Percentiles rank a stretch among this genome's conserved stretches.
phyloP scores from a whole-genome alignment of 495 filamentous ascomycete species.

The Endocarpon pusillum region DNA sequence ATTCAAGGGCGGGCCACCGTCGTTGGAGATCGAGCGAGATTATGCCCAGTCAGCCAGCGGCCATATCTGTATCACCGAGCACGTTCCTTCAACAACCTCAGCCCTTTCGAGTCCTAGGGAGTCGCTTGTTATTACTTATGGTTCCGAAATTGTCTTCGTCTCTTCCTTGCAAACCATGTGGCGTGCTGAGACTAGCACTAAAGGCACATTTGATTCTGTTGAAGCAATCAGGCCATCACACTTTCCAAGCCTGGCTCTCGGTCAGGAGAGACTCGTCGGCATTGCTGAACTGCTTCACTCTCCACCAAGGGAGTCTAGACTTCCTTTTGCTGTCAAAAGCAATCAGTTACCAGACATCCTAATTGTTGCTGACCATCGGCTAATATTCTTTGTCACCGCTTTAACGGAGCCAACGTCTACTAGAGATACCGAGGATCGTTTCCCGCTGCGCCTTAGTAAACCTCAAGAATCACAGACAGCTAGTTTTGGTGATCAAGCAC shows the following conservation, averaged over 20 bases:
- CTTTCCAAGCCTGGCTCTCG: too few relatives aligned
- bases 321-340: too few relatives aligned
- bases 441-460: too few relatives aligned
- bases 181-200: conserved; percentile 42
- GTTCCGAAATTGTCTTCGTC: conserved; percentile 41
- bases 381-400: conserved; percentile 36
- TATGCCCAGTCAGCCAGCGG: conserved; percentile 31
- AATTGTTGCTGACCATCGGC: conserved; percentile 44
- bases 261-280: too few relatives aligned
- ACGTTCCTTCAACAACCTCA: too few relatives aligned
- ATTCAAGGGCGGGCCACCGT: too few relatives aligned
- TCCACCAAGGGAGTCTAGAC: too few relatives aligned
- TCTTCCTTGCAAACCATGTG: conserved; percentile 50
- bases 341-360: too few relatives aligned
- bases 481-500: conserved; percentile 21
- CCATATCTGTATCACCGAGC: conserved; percentile 43
- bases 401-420: conserved; percentile 22
- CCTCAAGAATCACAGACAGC: neutral
- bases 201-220: conserved; percentile 36
- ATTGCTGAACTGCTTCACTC: too few relatives aligned
- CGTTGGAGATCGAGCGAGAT: too few relatives aligned
- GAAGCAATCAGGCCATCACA: too few relatives aligned
- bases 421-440: too few relatives aligned
- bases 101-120: conserved; percentile 39
- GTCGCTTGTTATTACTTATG: conserved; percentile 49